Conservation (phyloP, 1,284 basidiomycete genomes). For the Phenoliferia sp. region DNA sequence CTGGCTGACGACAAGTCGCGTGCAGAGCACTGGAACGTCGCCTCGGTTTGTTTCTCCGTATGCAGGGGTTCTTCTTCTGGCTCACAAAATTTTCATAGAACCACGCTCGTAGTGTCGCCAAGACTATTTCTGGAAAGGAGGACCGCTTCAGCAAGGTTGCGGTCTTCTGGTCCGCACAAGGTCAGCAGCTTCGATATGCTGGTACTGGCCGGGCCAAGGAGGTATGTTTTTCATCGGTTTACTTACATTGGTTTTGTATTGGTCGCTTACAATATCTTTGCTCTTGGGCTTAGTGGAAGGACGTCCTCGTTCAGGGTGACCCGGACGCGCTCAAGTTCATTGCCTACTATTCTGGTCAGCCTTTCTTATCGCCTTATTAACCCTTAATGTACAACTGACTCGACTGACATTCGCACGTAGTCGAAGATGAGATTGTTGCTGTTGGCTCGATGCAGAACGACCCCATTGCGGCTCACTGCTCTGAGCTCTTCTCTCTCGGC, state of each 20-base stretch:
- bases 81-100: constrained; percentile 45
- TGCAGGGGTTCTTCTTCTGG: too few species aligned
- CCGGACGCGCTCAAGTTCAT: constrained; percentile 79
- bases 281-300: too few species aligned
- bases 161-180: constrained; percentile 75
- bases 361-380: too few species aligned
- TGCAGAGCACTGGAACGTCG: constrained; percentile 93
- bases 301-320: constrained; percentile 70
- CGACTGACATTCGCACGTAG: constrained; percentile 61
- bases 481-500: constrained; percentile 71
- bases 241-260: too few species aligned
- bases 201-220: constrained; percentile 48
- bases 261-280: too few species aligned
- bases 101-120: constrained; percentile 77
- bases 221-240: too few species aligned
- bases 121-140: constrained; percentile 62
- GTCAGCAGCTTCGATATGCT: constrained; percentile 74
- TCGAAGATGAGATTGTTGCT: constrained; percentile 69
- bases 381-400: too few species aligned
- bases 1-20: too few species aligned
- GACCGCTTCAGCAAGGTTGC: constrained; percentile 69
- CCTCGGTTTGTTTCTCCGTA: constrained; percentile 45
- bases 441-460: constrained; percentile 59
- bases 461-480: constrained; percentile 65
- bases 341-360: constrained; percentile 66